A percentile compares a stretch with the other conserved stretches of the same genome.
phyloP scores from a whole-genome alignment of 176 grass and related monocot genomes.

The Carex kokanica region DNA sequence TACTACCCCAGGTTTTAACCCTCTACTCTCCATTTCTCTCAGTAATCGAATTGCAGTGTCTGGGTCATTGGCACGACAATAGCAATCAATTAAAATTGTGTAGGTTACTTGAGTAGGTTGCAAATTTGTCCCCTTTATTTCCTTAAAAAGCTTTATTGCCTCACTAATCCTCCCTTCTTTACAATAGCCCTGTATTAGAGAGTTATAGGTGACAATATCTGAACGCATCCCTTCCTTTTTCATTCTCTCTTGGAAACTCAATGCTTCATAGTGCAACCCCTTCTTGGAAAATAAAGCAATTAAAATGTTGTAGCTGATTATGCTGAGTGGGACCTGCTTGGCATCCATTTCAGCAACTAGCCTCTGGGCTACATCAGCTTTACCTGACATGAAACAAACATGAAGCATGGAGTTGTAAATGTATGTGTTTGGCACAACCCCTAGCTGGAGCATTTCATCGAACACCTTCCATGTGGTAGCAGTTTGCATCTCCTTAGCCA shows the following conservation, averaged over 20 bases:
- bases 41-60: conserved; percentile 44
- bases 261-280: conserved; percentile 79
- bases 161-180: conserved; percentile 76
- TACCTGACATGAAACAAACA: conserved; percentile 70
- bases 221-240: conserved; percentile 44
- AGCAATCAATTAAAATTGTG: conserved; percentile 76
- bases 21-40: conserved; percentile 59
- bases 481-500: conserved; percentile 57
- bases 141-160: conserved; percentile 42
- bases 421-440: conserved; percentile 49
- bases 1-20: conserved; percentile 48
- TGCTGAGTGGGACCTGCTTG: conserved; percentile 37
- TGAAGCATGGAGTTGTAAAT: conserved; percentile 88
- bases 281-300: conserved; percentile 77
- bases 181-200: conserved; percentile 58
- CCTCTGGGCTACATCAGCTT: conserved; percentile 35
- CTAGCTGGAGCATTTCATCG: conserved; percentile 36
- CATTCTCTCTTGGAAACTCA: conserved; percentile 68
- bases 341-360: conserved; percentile 57
- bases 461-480: conserved; percentile 68
- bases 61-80: conserved; percentile 56
- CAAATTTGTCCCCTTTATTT: conserved; percentile 33
- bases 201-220: conserved; percentile 71
- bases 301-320: conserved; percentile 72
- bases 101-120: conserved; percentile 55